Percentiles rank a stretch among this genome's conserved stretches.
phyloP scores from a whole-genome alignment of 352 stramenopile genomes.

The Phytophthora vignae region DNA sequence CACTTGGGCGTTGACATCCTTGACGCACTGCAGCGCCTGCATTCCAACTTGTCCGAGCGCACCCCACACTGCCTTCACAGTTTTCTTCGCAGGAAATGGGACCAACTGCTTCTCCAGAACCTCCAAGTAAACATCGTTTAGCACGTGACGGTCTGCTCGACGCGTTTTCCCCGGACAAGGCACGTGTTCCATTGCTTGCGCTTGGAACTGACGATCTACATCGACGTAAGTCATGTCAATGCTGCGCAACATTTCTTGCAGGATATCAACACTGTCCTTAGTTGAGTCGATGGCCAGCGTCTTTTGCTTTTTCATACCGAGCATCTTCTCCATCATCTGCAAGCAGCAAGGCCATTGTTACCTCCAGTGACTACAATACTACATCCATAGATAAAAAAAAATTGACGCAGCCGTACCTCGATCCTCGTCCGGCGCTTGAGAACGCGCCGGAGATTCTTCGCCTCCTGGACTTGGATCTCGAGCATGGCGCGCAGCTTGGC shows the following conservation, averaged over 20 bases:
- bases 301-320: constrained; percentile 26
- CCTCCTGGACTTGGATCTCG: constrained; percentile 29
- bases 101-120: constrained; percentile 30
- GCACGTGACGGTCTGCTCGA: constrained; percentile 3
- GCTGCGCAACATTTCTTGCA: constrained; percentile 19
- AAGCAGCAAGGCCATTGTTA: not conserved
- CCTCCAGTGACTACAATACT: too few species aligned
- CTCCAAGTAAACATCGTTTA: constrained; percentile 34
- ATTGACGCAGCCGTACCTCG: constrained; percentile 9
- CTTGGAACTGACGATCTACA: constrained; percentile 14
- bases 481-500: constrained; percentile 21
- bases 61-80: constrained; percentile 11
- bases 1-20: constrained; percentile 14
- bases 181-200: constrained; percentile 15
- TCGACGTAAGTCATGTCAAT: constrained; percentile 25
- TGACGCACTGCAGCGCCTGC: constrained; percentile 16
- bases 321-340: constrained; percentile 22
- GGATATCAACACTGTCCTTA: not conserved
- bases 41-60: constrained; percentile 19
- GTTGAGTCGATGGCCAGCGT: not conserved
- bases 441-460: constrained; percentile 31
- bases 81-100: constrained; percentile 19
- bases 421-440: constrained; percentile 16
- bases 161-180: constrained; percentile 21
- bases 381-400: too few species aligned